These are phyloP conservation scores for Leptosphaerulina australis DNA, from an alignment of 2,329 filamentous ascomycete genomes.

Conservation along the genomic window DNA sequence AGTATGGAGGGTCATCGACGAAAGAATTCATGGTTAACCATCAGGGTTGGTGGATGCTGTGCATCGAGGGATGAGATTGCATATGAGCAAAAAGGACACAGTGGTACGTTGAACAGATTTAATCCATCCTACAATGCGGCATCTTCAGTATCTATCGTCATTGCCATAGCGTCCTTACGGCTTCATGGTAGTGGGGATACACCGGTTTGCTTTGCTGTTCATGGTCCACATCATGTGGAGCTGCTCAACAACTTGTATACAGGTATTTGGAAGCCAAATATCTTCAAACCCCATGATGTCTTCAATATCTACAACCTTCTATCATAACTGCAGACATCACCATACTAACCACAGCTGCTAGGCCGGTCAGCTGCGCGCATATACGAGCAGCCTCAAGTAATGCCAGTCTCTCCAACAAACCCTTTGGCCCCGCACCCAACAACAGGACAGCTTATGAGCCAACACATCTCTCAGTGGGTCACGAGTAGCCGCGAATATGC, in stretches of 20 bases:
- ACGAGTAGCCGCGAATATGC: conserved; percentile 43
- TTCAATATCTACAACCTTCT: neutral
- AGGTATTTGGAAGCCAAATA: conserved; percentile 1
- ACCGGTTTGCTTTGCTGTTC: conserved; percentile 18
- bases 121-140: conserved; percentile 11
- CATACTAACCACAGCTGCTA: neutral
- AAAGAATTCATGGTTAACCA: conserved; percentile 43
- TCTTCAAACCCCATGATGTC: neutral
- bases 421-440: conserved; percentile 33
- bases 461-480: conserved; percentile 48
- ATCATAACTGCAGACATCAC: too few species aligned
- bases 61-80: conserved; percentile 41
- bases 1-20: conserved; percentile 29
- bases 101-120: conserved; percentile 35
- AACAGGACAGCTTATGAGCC: conserved; percentile 45
- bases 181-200: conserved; percentile 8
- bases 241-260: conserved; percentile 9
- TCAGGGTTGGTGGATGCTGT: conserved; percentile 45
- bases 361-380: conserved; percentile 10
- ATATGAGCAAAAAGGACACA: conserved; percentile 31
- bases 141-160: neutral
- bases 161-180: conserved; percentile 10
- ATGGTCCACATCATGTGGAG: conserved; percentile 18
- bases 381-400: conserved; percentile 45
- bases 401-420: conserved; percentile 29